Evolutionary conservation across 805 yeast species (phyloP).

Genomic region (Saccharomycopsis fodiens): DNA sequence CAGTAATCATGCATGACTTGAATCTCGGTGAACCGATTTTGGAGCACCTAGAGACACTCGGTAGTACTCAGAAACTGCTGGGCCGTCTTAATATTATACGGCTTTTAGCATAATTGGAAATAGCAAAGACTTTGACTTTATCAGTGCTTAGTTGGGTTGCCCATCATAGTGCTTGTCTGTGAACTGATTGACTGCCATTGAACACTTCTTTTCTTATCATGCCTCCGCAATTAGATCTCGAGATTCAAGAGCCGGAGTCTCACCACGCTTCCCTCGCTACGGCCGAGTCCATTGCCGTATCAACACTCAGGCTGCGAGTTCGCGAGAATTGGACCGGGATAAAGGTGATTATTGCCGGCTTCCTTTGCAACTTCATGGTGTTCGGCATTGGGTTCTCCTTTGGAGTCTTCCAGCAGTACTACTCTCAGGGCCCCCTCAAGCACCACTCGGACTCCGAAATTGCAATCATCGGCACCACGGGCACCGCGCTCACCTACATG

Average conservation of each 20-base stretch:
- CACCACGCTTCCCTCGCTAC: background rate
- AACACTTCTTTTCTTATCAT: no score
- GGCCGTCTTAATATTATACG: no score
- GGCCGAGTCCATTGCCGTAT: background rate
- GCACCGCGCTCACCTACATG: slow-evolving; percentile 28
- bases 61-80: no score
- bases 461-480: slow-evolving; percentile 30
- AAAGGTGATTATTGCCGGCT: slow-evolving; percentile 20
- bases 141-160: no score
- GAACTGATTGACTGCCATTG: no score
- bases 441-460: slow-evolving; percentile 25
- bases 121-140: no score
- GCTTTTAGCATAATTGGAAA: no score
- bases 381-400: slow-evolving; percentile 32
- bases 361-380: slow-evolving; percentile 27
- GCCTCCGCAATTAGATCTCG: no score
- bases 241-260: background rate
- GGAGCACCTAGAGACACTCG: no score
- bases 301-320: background rate
- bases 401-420: slow-evolving; percentile 33
- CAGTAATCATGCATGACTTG: no score
- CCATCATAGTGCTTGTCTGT: no score
- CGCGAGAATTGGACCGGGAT: background rate
- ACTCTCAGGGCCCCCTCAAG: slow-evolving; percentile 28
- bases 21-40: no score